These are phyloP conservation scores for Fusarium beomiforme DNA, from an alignment of 2,329 filamentous ascomycete species.

Conservation along the genomic window DNA sequence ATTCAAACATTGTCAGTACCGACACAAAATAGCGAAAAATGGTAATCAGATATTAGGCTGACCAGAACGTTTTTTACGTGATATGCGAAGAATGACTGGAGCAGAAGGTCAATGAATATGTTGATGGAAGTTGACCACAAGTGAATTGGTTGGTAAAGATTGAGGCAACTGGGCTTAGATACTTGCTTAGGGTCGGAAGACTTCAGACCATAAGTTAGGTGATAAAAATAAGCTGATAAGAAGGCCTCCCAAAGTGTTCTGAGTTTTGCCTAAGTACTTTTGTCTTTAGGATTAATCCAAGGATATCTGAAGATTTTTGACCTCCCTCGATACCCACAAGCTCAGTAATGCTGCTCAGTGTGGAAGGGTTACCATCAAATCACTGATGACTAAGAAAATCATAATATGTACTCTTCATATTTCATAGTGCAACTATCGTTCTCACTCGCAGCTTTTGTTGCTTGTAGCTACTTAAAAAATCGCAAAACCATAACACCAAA, in stretches of 20 bases:
- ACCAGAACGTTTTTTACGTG: no score
- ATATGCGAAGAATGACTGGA: background rate
- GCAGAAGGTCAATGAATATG: background rate
- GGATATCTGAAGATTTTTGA: no score
- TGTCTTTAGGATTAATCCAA: no score
- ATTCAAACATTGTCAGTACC: constrained; percentile 24
- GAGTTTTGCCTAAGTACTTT: no score
- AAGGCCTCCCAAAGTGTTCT: no score
- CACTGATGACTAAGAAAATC: background rate
- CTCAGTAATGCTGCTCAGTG: background rate
- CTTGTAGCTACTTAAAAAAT: constrained; percentile 40
- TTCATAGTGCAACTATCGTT: constrained; percentile 37
- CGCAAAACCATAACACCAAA: constrained; percentile 44
- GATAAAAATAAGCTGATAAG: no score
- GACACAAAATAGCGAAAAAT: background rate
- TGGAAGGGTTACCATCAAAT: background rate
- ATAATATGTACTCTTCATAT: constrained; percentile 27
- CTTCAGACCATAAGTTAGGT: no score
- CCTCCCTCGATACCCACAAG: no score
- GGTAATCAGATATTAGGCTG: background rate
- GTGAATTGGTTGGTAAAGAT: background rate
- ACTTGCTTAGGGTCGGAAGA: background rate
- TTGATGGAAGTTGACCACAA: background rate
- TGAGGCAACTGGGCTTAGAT: no score
- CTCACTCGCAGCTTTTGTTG: constrained; percentile 45